Percentiles rank a stretch among this genome's conserved stretches.
Conservation (phyloP, 2,329 filamentous ascomycete genomes). For the Volutella citrinella region DNA sequence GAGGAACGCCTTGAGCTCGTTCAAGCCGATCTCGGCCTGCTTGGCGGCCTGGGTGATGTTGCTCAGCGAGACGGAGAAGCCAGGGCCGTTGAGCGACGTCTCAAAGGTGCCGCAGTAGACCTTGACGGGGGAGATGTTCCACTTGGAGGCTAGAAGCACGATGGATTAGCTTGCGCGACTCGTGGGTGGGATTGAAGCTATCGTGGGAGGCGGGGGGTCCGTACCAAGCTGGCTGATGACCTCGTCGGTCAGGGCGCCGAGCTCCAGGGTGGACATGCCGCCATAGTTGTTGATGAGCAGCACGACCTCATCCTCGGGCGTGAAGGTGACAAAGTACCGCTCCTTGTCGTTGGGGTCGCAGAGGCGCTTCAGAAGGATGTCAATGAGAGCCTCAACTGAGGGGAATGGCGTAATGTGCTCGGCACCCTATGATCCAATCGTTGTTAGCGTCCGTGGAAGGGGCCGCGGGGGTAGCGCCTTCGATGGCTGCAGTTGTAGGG, state of each 20-base stretch:
- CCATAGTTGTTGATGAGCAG: constrained; percentile 10
- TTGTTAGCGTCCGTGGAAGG: no score
- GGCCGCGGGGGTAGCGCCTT: no score
- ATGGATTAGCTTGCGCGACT: no score
- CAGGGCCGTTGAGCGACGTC: constrained; percentile 8
- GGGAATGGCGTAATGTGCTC: constrained; percentile 8
- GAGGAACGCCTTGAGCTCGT: no score
- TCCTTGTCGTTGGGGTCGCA: constrained; percentile 9
- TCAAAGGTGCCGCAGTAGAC: constrained; percentile 10
- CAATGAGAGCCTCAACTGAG: constrained; percentile 6
- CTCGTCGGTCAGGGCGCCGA: constrained; percentile 6
- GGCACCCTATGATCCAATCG: no score
- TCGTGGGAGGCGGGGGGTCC: background rate
- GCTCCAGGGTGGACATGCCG: constrained; percentile 7
- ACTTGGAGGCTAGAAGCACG: constrained; percentile 3
- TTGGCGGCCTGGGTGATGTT: constrained; percentile 6
- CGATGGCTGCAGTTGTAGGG: no score
- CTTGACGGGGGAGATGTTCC: constrained; percentile 8
- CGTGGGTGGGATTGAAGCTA: background rate
- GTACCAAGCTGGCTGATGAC: constrained; percentile 6
- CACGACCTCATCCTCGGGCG: constrained; percentile 3
- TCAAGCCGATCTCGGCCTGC: constrained; percentile 1
- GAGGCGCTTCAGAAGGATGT: constrained; percentile 4
- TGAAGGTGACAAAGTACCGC: constrained; percentile 6
- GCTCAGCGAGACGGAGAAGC: constrained; percentile 7